Conservation (phyloP, 148 eudicot species). For the Rhododendron kiyosumense region DNA sequence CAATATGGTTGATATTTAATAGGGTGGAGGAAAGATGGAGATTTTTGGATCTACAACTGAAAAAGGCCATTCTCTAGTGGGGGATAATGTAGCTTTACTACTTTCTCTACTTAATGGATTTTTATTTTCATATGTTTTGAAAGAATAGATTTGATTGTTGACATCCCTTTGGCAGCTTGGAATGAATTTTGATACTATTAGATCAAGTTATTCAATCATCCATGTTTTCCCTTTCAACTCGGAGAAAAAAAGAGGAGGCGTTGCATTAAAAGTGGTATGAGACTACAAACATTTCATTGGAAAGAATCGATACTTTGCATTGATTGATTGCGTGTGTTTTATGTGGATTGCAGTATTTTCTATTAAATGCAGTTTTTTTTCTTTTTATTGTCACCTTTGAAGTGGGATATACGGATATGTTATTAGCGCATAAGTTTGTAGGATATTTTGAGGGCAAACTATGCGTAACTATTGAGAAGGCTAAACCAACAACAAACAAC, state of each 20-base stretch:
- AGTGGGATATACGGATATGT: not conserved
- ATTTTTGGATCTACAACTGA: slow-evolving; percentile 95
- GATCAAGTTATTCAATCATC: slow-evolving; percentile 56
- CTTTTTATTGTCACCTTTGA: not conserved
- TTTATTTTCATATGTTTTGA: not conserved
- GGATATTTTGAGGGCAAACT: too few relatives aligned
- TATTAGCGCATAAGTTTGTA: too few relatives aligned
- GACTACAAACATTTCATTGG: not conserved
- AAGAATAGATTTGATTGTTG: not conserved
- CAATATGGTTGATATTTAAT: slow-evolving; percentile 14
- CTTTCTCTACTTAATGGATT: not conserved
- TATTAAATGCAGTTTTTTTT: not conserved
- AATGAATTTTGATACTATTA: slow-evolving; percentile 66
- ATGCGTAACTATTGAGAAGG: too few relatives aligned
- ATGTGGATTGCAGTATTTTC: not conserved
- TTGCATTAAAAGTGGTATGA: slow-evolving; percentile 74
- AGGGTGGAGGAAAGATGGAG: slow-evolving; percentile 73
- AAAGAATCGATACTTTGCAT: not conserved
- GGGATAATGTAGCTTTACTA: slow-evolving; percentile 55
- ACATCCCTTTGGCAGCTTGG: slow-evolving; percentile 52
- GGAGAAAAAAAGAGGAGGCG: slow-evolving; percentile 91
- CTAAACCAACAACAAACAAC: too few relatives aligned
- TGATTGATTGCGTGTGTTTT: not conserved
- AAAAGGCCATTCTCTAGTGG: slow-evolving; percentile 84
- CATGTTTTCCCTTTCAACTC: slow-evolving; percentile 97